Evolutionary conservation across 164 flowering plant genomes (phyloP).

Genomic region (Magnolia sinica): DNA sequence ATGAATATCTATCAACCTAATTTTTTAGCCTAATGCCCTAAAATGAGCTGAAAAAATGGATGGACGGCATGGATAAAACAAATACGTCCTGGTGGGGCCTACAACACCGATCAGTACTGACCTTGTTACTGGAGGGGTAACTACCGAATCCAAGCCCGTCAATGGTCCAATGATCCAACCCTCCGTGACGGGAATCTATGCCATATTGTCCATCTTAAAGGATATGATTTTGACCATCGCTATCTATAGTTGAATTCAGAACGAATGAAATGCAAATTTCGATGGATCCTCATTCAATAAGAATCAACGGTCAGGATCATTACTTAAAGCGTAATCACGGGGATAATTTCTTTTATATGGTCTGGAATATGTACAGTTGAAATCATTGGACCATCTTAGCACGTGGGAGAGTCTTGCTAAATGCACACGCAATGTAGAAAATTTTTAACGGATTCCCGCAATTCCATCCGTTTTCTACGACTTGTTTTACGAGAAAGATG

Average conservation of each 20-base stretch:
- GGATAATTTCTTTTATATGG: neutral
- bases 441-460: conserved; percentile 17
- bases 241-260: neutral
- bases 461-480: conserved; percentile 26
- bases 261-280: neutral
- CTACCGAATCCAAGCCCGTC: too few species aligned
- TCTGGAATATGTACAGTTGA: neutral
- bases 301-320: neutral
- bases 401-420: neutral
- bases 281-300: neutral
- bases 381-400: neutral
- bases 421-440: conserved; percentile 22
- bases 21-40: too few species aligned
- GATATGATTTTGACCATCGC: too few species aligned
- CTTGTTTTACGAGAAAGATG: conserved; percentile 9
- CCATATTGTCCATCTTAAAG: too few species aligned
- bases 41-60: too few species aligned
- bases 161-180: too few species aligned
- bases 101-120: too few species aligned
- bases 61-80: too few species aligned
- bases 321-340: neutral
- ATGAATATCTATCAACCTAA: too few species aligned
- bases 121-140: too few species aligned
- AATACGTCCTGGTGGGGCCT: too few species aligned
- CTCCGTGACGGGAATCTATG: too few species aligned